Conservation (phyloP, 768 basidiomycete species). For the Russula abietina region DNA sequence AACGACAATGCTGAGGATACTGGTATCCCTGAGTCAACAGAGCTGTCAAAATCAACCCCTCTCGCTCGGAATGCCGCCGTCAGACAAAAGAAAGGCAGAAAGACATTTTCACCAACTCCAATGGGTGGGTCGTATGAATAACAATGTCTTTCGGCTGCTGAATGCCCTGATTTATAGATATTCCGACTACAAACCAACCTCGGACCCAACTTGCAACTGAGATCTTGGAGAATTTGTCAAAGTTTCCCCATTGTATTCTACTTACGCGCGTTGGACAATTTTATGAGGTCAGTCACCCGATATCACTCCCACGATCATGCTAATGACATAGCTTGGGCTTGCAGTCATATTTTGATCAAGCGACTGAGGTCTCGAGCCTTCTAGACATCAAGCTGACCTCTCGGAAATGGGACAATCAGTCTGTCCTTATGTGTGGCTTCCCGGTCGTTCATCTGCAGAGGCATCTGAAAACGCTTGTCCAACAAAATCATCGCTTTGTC, state of each 20-base stretch:
- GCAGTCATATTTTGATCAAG: slow-evolving; percentile 94
- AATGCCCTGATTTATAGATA: slow-evolving; percentile 6
- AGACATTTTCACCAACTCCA: background rate
- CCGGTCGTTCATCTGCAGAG: slow-evolving; percentile 80
- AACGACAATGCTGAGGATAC: background rate
- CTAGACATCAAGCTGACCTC: slow-evolving; percentile 80
- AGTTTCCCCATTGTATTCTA: slow-evolving; percentile 83
- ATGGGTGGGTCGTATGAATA: slow-evolving; percentile 1
- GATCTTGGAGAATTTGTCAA: slow-evolving; percentile 62
- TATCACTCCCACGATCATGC: background rate
- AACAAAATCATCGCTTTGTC: slow-evolving; percentile 76
- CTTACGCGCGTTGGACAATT: slow-evolving; percentile 92
- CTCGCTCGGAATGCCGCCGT: background rate
- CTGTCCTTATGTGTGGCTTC: slow-evolving; percentile 86
- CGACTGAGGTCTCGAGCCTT: slow-evolving; percentile 64
- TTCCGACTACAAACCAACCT: slow-evolving; percentile 3
- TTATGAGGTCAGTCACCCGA: slow-evolving; percentile 65
- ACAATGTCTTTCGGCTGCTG: background rate
- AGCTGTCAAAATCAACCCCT: background rate
- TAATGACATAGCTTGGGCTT: background rate
- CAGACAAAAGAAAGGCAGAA: background rate
- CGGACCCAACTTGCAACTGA: slow-evolving; percentile 57
- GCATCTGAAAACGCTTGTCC: slow-evolving; percentile 79
- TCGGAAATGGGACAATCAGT: slow-evolving; percentile 62
- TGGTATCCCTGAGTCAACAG: background rate